Evolutionary conservation across 129 eudicot genomes (phyloP).

Genomic region (Arctium minus): DNA sequence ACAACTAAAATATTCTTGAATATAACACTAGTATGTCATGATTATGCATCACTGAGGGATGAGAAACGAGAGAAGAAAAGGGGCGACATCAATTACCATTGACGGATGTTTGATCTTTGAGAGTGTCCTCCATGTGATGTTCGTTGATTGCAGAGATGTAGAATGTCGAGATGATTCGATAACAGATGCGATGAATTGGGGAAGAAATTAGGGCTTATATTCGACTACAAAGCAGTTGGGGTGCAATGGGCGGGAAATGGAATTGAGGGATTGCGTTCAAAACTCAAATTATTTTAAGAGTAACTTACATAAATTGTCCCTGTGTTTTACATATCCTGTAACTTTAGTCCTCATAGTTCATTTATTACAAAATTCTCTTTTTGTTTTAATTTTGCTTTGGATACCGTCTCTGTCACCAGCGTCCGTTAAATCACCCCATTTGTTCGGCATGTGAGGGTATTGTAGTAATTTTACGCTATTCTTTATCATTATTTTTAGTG

Average conservation of each 20-base stretch:
- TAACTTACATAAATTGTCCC: neutral
- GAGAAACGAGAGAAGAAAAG: neutral
- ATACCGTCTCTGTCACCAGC: no score
- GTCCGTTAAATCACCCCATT: no score
- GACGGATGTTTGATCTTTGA: conserved; percentile 36
- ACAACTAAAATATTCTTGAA: neutral
- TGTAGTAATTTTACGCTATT: no score
- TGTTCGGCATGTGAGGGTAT: no score
- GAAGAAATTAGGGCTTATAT: conserved; percentile 32
- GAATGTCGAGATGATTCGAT: neutral
- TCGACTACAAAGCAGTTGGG: conserved; percentile 3
- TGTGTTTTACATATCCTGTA: neutral
- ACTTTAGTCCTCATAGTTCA: neutral
- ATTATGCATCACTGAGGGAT: neutral
- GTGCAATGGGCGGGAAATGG: conserved; percentile 29
- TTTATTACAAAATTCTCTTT: neutral
- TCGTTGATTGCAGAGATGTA: neutral
- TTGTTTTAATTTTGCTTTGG: neutral
- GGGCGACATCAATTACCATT: conserved; percentile 24
- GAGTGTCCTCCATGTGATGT: conserved; percentile 32
- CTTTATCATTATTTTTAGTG: no score
- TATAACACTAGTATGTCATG: neutral
- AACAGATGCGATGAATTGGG: conserved; percentile 22
- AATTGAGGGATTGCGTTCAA: conserved; percentile 10
- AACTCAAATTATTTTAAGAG: conserved; percentile 12